These are phyloP conservation scores for Colletotrichum falcatum DNA, from an alignment of 2,329 filamentous ascomycete genomes.

Conservation along the genomic window DNA sequence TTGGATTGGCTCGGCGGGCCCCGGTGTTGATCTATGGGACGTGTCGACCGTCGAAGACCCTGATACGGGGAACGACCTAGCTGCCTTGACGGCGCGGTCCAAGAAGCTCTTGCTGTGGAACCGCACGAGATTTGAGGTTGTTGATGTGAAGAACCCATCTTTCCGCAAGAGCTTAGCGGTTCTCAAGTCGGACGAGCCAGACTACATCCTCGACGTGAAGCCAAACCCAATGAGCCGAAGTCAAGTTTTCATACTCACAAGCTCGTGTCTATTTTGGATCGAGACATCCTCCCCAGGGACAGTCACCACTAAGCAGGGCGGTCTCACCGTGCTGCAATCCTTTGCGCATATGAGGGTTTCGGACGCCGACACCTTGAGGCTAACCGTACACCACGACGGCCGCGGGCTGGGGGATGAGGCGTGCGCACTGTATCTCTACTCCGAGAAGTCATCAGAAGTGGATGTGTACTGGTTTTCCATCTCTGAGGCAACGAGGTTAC, in stretches of 20 bases:
- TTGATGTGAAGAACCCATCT: conserved; percentile 52
- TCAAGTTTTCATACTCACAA: conserved; percentile 71
- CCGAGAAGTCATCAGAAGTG: conserved; percentile 48
- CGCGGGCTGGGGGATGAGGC: conserved; percentile 22
- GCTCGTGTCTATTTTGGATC: conserved; percentile 62
- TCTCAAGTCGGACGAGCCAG: conserved; percentile 46
- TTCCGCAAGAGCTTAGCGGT: conserved; percentile 43
- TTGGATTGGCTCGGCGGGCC: conserved; percentile 52
- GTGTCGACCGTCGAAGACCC: conserved; percentile 34
- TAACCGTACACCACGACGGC: conserved; percentile 51
- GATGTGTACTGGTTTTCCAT: conserved; percentile 52
- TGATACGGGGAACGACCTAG: conserved; percentile 21
- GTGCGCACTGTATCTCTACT: conserved; percentile 51
- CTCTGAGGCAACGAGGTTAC: conserved; percentile 44
- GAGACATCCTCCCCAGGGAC: conserved; percentile 49
- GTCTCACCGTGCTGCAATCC: conserved; percentile 53
- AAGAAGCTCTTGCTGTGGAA: conserved; percentile 53
- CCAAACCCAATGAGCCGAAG: conserved; percentile 58
- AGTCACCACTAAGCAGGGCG: conserved; percentile 37
- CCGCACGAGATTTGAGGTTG: conserved; percentile 49
- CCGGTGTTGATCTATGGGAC: conserved; percentile 45
- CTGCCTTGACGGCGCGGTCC: conserved; percentile 29
- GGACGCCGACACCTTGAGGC: conserved; percentile 53
- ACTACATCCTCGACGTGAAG: conserved; percentile 67
- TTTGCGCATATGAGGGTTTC: conserved; percentile 58